Base-by-base conservation (phyloP, 352 stramenopile genomes). In the Globisporangium cystogenes region DNA sequence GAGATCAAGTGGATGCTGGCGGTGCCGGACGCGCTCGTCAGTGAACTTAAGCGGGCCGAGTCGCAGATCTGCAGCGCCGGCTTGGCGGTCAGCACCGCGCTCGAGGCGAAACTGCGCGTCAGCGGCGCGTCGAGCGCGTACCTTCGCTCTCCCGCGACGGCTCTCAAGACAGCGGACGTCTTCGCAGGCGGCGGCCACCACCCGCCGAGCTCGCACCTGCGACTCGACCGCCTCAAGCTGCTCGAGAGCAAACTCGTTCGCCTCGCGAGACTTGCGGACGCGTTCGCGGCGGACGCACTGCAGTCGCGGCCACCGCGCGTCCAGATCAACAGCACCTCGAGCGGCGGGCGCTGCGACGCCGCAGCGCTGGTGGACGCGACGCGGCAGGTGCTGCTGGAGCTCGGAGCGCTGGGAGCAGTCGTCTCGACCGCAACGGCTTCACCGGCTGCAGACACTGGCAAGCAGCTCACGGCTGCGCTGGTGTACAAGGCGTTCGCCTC, bases 1-100 rank as follows among this genome's bases (percentile, higher is more conserved):
- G 27, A 43, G 12, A 59, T 64, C 23, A 75, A 71, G 29, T 80
- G 67, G 70, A 80, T 80, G 62, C 43, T 80, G 23, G 70, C 59
- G 26, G 59, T 71, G 18, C 67, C 70, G 3, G 57, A 73, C 24
- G 64, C 55, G 15, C 59, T 80, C 15, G 27, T 75, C 45, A 43
- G 56, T 33, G 67, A 80, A 42, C 53, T 80, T 5, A 59, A 54
- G 15, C 55, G 61, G 14, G 49, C 74, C 3, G 67, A 79, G 29
- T 51, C 51, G 6, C 67, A 80, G 21, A 66, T 80, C 23, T 55
- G 49, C 33, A 40, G 41, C 21, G 54, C 65, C 8, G 56, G 46
- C 16, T 61, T 26, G 18, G 45, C 57, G 18, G 26, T 54, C 15
- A 70, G 62, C 20, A 24, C 45, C 0, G 61, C 56, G 7, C 66